Evolutionary conservation across 805 yeast genomes (phyloP).

Genomic region (Yamadazyma endophytica): DNA sequence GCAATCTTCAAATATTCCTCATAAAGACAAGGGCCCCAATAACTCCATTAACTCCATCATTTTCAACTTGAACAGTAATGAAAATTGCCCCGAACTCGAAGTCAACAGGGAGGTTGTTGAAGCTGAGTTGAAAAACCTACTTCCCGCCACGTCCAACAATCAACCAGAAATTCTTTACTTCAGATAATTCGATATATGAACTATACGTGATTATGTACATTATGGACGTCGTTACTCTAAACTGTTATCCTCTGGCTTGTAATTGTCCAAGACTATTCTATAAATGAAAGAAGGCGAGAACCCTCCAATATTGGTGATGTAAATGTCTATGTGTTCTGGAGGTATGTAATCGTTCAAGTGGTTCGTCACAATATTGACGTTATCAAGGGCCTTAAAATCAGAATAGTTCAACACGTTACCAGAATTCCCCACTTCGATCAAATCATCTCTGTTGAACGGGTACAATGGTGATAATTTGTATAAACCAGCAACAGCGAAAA

Average conservation of each 20-base stretch:
- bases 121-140: no score
- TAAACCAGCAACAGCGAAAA: constrained; percentile 89
- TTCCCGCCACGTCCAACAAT: no score
- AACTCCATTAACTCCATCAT: no score
- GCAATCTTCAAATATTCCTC: no score
- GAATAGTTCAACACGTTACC: constrained; percentile 82
- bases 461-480: constrained; percentile 90
- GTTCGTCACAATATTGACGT: constrained; percentile 72
- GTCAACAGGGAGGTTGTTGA: no score
- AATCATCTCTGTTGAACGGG: constrained; percentile 79
- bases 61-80: no score
- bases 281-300: constrained; percentile 94
- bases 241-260: constrained; percentile 76
- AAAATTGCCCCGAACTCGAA: no score
- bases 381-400: constrained; percentile 63
- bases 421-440: constrained; percentile 89
- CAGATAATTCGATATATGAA: no score
- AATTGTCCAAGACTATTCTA: constrained; percentile 91
- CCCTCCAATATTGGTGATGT: constrained; percentile 93
- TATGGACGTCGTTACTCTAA: no score
- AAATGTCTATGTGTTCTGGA: constrained; percentile 92
- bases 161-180: no score
- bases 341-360: constrained; percentile 88
- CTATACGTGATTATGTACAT: no score
- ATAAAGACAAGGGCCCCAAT: no score